Evolutionary conservation across 2,329 filamentous ascomycete genomes (phyloP).

Genomic region (Metarhizium robertsii): DNA sequence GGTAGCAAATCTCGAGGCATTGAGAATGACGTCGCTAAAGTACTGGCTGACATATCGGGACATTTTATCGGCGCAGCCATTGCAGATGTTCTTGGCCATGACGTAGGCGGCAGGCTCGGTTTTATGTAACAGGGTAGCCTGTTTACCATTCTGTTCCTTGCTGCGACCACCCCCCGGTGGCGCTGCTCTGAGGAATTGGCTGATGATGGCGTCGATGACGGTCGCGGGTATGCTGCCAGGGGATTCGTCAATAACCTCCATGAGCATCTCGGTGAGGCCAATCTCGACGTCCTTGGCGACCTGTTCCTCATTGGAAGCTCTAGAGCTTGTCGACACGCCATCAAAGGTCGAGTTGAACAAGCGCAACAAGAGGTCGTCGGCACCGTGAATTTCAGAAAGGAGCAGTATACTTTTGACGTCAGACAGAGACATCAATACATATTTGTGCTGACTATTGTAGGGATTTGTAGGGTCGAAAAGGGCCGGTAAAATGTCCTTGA

Average conservation of each 20-base stretch:
- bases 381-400: slow-evolving; percentile 75
- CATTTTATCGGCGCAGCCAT: slow-evolving; percentile 86
- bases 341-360: slow-evolving; percentile 90
- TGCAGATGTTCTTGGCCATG: slow-evolving; percentile 93
- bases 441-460: slow-evolving; percentile 89
- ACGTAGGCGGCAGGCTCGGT: slow-evolving; percentile 88
- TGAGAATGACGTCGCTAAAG: slow-evolving; percentile 92
- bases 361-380: slow-evolving; percentile 67
- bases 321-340: slow-evolving; percentile 71
- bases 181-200: slow-evolving; percentile 86
- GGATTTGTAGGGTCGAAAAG: slow-evolving; percentile 79
- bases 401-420: slow-evolving; percentile 93
- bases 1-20: slow-evolving; percentile 57
- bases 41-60: slow-evolving; percentile 89
- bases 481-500: slow-evolving; percentile 73
- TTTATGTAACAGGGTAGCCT: slow-evolving; percentile 76
- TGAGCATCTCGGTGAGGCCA: slow-evolving; percentile 78
- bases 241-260: slow-evolving; percentile 80
- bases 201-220: slow-evolving; percentile 87
- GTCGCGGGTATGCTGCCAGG: slow-evolving; percentile 61
- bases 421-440: slow-evolving; percentile 78
- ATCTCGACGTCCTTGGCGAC: slow-evolving; percentile 90
- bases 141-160: slow-evolving; percentile 61
- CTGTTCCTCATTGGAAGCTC: slow-evolving; percentile 66
- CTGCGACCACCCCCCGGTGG: slow-evolving; percentile 55